These are phyloP conservation scores for Arthrobotrys entomopaga DNA, from an alignment of 2,329 filamentous ascomycete species.

Conservation along the genomic window DNA sequence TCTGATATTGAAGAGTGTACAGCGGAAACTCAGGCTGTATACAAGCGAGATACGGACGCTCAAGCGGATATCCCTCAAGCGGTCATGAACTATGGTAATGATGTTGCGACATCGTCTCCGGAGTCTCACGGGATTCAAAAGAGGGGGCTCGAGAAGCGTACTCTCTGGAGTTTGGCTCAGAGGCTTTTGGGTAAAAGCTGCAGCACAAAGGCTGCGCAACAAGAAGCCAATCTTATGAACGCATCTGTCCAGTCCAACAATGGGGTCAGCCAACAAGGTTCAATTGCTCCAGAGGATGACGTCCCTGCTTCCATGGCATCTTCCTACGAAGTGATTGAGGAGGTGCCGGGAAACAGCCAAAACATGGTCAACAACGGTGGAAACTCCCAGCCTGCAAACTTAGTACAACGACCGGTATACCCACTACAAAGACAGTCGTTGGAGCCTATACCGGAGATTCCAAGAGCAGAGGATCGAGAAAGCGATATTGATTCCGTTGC, in stretches of 20 bases:
- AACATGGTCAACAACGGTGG: too few relatives aligned
- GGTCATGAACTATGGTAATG: conserved; percentile 10
- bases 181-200: conserved; percentile 5
- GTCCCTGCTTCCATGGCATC: not conserved
- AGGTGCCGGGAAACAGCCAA: not conserved
- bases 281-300: conserved; percentile 12
- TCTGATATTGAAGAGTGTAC: conserved; percentile 8
- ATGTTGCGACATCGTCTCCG: not conserved
- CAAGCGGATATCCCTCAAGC: conserved; percentile 12
- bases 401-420: too few relatives aligned
- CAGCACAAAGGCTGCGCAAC: conserved; percentile 11
- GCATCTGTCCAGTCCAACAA: conserved; percentile 8
- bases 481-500: conserved; percentile 7
- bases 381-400: too few relatives aligned
- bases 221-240: not conserved
- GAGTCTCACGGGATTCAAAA: conserved; percentile 15
- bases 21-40: conserved; percentile 9
- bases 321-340: conserved; percentile 7
- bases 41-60: conserved; percentile 39
- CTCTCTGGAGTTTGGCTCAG: conserved; percentile 1
- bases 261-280: conserved; percentile 20
- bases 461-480: conserved; percentile 5
- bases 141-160: conserved; percentile 14
- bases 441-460: conserved; percentile 16
- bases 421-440: too few relatives aligned